Conservation (phyloP, 2,329 filamentous ascomycete genomes). For the Aureobasidium namibiae region DNA sequence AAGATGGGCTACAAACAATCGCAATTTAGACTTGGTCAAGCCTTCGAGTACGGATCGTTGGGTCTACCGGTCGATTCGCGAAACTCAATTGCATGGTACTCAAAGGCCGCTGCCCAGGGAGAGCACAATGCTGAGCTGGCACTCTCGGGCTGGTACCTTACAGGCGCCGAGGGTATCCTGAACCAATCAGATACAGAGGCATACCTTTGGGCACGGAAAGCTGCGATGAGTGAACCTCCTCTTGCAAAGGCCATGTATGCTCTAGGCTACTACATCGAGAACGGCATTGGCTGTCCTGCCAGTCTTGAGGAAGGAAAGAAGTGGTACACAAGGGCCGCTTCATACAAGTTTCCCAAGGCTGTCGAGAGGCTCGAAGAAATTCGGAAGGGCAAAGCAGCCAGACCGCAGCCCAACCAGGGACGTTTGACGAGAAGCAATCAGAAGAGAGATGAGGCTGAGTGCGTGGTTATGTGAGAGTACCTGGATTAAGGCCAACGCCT, state of each 20-base stretch:
- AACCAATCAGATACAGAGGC: conserved; percentile 92
- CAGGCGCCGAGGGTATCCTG: conserved; percentile 77
- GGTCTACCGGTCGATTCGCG: conserved; percentile 76
- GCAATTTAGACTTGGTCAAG: conserved; percentile 79
- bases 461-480: conserved; percentile 61
- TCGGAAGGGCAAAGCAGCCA: conserved; percentile 46
- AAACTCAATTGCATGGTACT: conserved; percentile 89
- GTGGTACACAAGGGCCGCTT: conserved; percentile 98
- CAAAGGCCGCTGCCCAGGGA: conserved; percentile 78
- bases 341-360: conserved; percentile 90
- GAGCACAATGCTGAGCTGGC: conserved; percentile 81
- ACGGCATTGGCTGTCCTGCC: conserved; percentile 78
- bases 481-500: neutral
- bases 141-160: conserved; percentile 62
- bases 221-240: conserved; percentile 65
- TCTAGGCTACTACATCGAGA: conserved; percentile 95
- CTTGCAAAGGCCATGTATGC: conserved; percentile 93
- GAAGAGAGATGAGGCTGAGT: conserved; percentile 83
- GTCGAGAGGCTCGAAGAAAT: conserved; percentile 88
- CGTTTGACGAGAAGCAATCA: conserved; percentile 74
- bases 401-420: conserved; percentile 56
- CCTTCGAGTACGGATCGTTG: conserved; percentile 81
- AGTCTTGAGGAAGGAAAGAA: conserved; percentile 92
- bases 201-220: conserved; percentile 93
- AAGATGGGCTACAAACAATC: conserved; percentile 91